Evolutionary conservation across 2,329 filamentous ascomycete species (phyloP).

Genomic region (Emydomyces testavorans): DNA sequence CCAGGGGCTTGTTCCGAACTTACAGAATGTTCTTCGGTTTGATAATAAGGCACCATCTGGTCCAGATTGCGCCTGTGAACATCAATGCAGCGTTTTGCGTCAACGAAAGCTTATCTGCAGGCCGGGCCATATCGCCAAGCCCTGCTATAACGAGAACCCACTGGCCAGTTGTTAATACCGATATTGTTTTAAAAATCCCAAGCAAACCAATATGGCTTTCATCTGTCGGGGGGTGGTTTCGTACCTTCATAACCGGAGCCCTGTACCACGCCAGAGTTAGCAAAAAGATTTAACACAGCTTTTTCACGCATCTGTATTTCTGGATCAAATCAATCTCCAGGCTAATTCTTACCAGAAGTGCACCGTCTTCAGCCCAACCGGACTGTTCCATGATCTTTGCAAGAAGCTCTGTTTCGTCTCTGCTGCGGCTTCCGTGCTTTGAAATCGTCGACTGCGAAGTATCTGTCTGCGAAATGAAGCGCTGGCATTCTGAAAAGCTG

Average conservation of each 20-base stretch:
- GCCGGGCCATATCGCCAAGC: slow-evolving; percentile 80
- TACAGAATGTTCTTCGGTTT: slow-evolving; percentile 84
- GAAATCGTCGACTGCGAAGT: slow-evolving; percentile 51
- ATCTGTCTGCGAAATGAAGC: slow-evolving; percentile 43
- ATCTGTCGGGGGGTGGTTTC: slow-evolving; percentile 10
- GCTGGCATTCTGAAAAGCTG: slow-evolving; percentile 44
- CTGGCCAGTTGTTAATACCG: slow-evolving; percentile 38
- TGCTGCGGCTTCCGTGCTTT: slow-evolving; percentile 51
- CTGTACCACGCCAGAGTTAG: slow-evolving; percentile 34
- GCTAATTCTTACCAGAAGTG: slow-evolving; percentile 69
- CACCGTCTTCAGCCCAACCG: slow-evolving; percentile 78
- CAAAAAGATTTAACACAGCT: no score
- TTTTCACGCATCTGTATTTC: no score
- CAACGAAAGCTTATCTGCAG: slow-evolving; percentile 81
- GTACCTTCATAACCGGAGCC: slow-evolving; percentile 85
- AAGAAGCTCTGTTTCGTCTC: slow-evolving; percentile 43
- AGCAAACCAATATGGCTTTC: not conserved
- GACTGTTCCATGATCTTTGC: slow-evolving; percentile 72
- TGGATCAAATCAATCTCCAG: not conserved
- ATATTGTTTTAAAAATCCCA: no score
- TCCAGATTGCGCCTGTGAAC: slow-evolving; percentile 92
- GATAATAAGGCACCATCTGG: slow-evolving; percentile 96
- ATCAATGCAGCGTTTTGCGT: slow-evolving; percentile 87
- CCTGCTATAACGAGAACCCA: slow-evolving; percentile 91
- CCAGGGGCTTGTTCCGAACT: no score